A percentile compares a stretch with the other conserved stretches of the same genome.
These are phyloP conservation scores for Pleurotus salmoneostramineus DNA, from an alignment of 768 basidiomycete genomes.

Conservation along the genomic window DNA sequence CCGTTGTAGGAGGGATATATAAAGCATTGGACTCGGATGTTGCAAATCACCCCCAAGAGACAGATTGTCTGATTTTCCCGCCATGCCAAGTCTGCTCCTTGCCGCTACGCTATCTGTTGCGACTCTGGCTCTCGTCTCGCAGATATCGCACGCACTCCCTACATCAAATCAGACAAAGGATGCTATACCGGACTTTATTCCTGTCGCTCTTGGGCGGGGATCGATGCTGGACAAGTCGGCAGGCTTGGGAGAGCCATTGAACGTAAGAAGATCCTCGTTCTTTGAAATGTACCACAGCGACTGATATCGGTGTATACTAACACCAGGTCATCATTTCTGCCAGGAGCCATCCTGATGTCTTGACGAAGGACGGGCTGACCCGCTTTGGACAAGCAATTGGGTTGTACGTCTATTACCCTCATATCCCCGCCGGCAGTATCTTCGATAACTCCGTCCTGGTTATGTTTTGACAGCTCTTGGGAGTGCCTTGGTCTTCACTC, in stretches of 20 bases:
- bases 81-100: not conserved
- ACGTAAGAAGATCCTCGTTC: slow-evolving; percentile 49
- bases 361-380: slow-evolving; percentile 51
- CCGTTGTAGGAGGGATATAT: not conserved
- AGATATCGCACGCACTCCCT: not conserved
- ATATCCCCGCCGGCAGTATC: no score
- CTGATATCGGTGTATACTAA: not conserved
- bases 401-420: slow-evolving; percentile 44
- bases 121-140: not conserved
- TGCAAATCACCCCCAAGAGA: no score
- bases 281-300: no score
- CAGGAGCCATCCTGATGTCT: slow-evolving; percentile 50
- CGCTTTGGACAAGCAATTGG: slow-evolving; percentile 62
- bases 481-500: slow-evolving; percentile 75
- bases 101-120: not conserved
- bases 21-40: no score
- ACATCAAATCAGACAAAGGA: not conserved
- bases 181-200: not conserved
- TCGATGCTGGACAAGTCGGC: slow-evolving; percentile 58
- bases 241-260: slow-evolving; percentile 68
- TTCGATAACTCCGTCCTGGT: slow-evolving; percentile 22
- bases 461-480: slow-evolving; percentile 18
- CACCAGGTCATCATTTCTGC: slow-evolving; percentile 61
- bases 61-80: not conserved
- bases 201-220: slow-evolving; percentile 25